Percentiles rank a stretch among this genome's conserved stretches.
These are phyloP conservation scores for Limonium bicolor DNA, from an alignment of 148 eudicot genomes.

Conservation along the genomic window DNA sequence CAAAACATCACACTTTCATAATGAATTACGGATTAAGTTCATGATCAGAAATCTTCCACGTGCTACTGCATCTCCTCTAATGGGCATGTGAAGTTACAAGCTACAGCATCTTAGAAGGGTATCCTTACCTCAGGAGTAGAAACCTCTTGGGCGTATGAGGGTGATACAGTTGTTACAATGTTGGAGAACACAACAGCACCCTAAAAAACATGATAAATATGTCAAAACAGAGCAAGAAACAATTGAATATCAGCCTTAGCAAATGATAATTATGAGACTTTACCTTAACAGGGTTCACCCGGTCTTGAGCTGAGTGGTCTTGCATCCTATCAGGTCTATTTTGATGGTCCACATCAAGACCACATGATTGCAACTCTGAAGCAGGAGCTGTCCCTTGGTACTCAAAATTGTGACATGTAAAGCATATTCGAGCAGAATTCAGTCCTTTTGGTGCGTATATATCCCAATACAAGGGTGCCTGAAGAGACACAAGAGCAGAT, in stretches of 20 bases:
- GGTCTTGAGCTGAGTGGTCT: slow-evolving; percentile 60
- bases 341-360: slow-evolving; percentile 77
- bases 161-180: slow-evolving; percentile 96
- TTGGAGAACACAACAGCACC: slow-evolving; percentile 96
- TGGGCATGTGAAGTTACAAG: too few species aligned
- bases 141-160: slow-evolving; percentile 88
- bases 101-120: too few species aligned
- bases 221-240: slow-evolving; percentile 3
- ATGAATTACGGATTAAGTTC: too few species aligned
- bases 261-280: slow-evolving; percentile 3
- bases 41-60: too few species aligned
- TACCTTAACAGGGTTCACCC: slow-evolving; percentile 85
- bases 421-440: slow-evolving; percentile 89
- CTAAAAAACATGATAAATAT: slow-evolving; percentile 21
- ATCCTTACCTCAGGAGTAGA: slow-evolving; percentile 58
- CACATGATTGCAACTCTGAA: slow-evolving; percentile 77
- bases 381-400: slow-evolving; percentile 91
- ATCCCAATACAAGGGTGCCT: slow-evolving; percentile 98
- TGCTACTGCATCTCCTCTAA: too few species aligned
- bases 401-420: slow-evolving; percentile 97
- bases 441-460: slow-evolving; percentile 80
- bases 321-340: slow-evolving; percentile 98
- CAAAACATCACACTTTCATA: too few species aligned
- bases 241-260: not conserved
- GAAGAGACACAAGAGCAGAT: not conserved